Conservation (phyloP, 139 green algal species). For the Chlamydomonas eustigma region DNA sequence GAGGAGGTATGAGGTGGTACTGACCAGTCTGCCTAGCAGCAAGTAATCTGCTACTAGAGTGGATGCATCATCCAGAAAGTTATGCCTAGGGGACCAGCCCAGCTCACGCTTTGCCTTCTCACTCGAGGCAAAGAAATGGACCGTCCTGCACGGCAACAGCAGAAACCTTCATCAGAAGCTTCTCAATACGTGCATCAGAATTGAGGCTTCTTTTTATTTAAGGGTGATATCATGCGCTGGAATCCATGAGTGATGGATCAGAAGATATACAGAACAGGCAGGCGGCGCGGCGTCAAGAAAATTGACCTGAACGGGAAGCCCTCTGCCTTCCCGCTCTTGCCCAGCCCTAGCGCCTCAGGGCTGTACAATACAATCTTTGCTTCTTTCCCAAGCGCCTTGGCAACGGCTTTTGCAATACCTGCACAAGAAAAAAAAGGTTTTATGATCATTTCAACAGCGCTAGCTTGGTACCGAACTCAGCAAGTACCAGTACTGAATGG, state of each 20-base stretch:
- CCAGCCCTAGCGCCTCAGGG: constrained; percentile 55
- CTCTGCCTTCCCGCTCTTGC: constrained; percentile 78
- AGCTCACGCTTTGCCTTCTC: constrained; percentile 89
- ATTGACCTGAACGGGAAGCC: constrained; percentile 85
- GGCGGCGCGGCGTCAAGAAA: too few relatives aligned
- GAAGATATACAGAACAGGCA: too few relatives aligned
- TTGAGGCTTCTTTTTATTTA: too few relatives aligned
- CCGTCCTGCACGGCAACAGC: constrained; percentile 56
- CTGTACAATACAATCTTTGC: constrained; percentile 79
- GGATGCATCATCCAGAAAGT: constrained; percentile 68
- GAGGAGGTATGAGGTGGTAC: too few relatives aligned
- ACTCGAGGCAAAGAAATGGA: constrained; percentile 82
- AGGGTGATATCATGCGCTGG: too few relatives aligned
- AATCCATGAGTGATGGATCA: too few relatives aligned
- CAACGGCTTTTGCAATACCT: constrained; percentile 11
- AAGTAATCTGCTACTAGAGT: constrained; percentile 31
- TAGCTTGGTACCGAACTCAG: not conserved
- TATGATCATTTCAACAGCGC: not conserved
- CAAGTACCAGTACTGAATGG: not conserved
- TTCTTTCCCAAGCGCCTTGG: constrained; percentile 69
- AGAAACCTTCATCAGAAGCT: not conserved
- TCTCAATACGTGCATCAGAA: too few relatives aligned
- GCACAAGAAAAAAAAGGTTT: not conserved
- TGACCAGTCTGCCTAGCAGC: not conserved
- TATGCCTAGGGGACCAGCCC: constrained; percentile 76